phyloP scores from a whole-genome alignment of 805 yeast genomes.

The Diddensiella transvaalensis region DNA sequence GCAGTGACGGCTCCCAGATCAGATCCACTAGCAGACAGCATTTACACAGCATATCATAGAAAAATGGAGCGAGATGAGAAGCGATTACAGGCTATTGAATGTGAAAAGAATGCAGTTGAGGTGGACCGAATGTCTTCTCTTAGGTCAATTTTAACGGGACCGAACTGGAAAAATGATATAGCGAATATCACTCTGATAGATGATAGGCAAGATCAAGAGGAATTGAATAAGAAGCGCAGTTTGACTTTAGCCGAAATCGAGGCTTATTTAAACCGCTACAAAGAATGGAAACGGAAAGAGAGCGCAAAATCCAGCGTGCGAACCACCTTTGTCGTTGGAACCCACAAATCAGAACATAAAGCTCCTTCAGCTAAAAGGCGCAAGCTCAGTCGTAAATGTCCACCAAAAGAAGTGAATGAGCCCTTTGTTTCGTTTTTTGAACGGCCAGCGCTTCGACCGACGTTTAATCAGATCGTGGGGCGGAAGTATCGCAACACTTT shows the following conservation, averaged over 20 bases:
- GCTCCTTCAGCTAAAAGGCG: not conserved
- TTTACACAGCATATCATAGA: conserved; percentile 49
- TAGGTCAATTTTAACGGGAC: conserved; percentile 41
- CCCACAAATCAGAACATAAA: conserved; percentile 13
- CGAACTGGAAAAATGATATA: conserved; percentile 48
- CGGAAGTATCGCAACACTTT: conserved; percentile 12
- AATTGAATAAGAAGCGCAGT: conserved; percentile 48
- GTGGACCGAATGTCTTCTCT: conserved; percentile 46
- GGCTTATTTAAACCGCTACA: conserved; percentile 30
- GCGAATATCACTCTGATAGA: conserved; percentile 48
- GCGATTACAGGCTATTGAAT: conserved; percentile 53
- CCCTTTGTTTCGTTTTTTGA: conserved; percentile 8
- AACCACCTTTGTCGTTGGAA: conserved; percentile 1
- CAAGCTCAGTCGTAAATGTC: not conserved
- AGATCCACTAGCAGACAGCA: conserved; percentile 48
- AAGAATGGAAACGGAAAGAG: conserved; percentile 19
- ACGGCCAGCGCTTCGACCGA: conserved; percentile 9
- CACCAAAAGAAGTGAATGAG: not conserved
- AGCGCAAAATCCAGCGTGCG: not conserved
- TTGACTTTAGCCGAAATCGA: conserved; percentile 49
- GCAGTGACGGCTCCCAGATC: too few relatives aligned
- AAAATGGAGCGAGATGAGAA: conserved; percentile 64
- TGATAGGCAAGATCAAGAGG: conserved; percentile 46
- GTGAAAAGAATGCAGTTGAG: conserved; percentile 50
- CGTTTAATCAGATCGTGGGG: conserved; percentile 19